These are phyloP conservation scores for Cinnamomum micranthum DNA, from an alignment of 164 flowering plant species.

Conservation along the genomic window DNA sequence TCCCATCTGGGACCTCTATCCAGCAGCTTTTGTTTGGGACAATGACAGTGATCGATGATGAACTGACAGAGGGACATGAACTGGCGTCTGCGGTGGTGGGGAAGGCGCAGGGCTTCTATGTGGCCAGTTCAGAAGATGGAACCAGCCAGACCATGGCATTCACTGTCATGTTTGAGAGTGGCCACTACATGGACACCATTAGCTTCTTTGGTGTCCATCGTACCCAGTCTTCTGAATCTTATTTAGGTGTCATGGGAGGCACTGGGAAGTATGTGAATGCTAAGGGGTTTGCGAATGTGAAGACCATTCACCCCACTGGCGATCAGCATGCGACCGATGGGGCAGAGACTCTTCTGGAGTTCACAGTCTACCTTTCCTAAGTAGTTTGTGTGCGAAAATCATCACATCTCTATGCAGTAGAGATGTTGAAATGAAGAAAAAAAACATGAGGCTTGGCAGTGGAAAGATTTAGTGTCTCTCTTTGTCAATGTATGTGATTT, in stretches of 20 bases:
- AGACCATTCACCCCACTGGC: constrained; percentile 33
- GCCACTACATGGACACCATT: constrained; percentile 38
- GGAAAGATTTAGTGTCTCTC: too few species aligned
- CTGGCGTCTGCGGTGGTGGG: constrained; percentile 58
- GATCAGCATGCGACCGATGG: constrained; percentile 31
- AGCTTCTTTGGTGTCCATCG: constrained; percentile 67
- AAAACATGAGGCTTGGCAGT: too few species aligned
- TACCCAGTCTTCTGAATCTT: constrained; percentile 48
- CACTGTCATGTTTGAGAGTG: constrained; percentile 54
- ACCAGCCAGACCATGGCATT: constrained; percentile 56
- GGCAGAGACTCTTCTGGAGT: constrained; percentile 22
- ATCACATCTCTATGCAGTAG: too few species aligned
- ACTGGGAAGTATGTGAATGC: constrained; percentile 72
- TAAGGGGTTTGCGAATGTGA: constrained; percentile 51
- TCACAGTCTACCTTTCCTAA: constrained; percentile 24
- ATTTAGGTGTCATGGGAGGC: constrained; percentile 74
- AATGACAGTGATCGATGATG: constrained; percentile 61
- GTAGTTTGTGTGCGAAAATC: too few species aligned
- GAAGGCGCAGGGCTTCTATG: constrained; percentile 67
- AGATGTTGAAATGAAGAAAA: too few species aligned
- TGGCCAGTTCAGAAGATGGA: constrained; percentile 64
- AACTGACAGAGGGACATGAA: constrained; percentile 59
- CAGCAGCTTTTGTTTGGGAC: constrained; percentile 63
- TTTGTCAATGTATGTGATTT: too few species aligned
- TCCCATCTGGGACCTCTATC: constrained; percentile 40